phyloP scores from a whole-genome alignment of 2,329 filamentous ascomycete species.

The Fusarium burgessii region DNA sequence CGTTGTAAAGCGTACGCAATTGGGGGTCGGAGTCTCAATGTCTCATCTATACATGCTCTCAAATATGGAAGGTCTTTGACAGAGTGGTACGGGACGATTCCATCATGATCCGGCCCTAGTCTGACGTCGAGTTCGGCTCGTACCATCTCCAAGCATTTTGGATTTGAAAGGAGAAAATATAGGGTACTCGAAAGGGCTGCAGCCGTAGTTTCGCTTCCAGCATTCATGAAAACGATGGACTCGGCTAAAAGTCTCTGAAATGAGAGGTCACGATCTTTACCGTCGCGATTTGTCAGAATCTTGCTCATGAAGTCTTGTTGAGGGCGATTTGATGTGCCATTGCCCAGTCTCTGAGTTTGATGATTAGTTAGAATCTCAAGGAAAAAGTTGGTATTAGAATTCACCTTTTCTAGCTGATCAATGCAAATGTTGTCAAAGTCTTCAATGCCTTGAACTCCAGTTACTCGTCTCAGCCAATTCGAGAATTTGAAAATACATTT shows the following conservation, averaged over 20 bases:
- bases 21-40: neutral
- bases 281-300: neutral
- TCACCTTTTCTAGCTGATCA: neutral
- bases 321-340: neutral
- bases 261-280: neutral
- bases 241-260: neutral
- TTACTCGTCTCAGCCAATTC: neutral
- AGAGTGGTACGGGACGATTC: neutral
- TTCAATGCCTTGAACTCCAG: neutral
- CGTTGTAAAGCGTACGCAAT: neutral
- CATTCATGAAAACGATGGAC: neutral
- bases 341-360: neutral
- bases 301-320: neutral
- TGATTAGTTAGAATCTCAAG: neutral
- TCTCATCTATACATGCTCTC: neutral
- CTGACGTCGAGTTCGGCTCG: neutral
- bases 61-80: neutral
- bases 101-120: neutral
- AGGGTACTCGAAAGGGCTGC: neutral
- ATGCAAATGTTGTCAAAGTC: neutral
- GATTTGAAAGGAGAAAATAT: neutral
- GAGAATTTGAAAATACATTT: neutral
- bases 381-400: rapidly evolving
- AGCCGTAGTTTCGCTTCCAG: neutral
- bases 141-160: neutral